Evolutionary conservation across 345 rosid genomes (phyloP).

Genomic region (Brassica juncea): DNA sequence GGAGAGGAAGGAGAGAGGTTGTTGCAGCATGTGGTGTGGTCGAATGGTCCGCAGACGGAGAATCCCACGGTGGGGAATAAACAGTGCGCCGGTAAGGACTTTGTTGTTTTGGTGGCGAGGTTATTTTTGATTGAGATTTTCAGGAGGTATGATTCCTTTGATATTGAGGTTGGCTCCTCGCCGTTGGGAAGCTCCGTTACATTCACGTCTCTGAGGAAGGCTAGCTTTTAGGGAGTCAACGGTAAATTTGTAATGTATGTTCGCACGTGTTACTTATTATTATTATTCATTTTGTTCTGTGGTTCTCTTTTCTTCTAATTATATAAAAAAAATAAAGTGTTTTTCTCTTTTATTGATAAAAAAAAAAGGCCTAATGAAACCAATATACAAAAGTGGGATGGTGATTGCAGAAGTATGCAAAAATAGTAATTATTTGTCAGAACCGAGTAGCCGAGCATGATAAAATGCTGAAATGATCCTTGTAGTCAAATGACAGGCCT

Average conservation of each 20-base stretch:
- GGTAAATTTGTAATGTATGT: slow-evolving; percentile 17
- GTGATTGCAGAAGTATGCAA: background rate
- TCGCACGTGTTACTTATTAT: background rate
- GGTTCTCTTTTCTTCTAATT: too few species aligned
- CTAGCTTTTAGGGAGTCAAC: slow-evolving; percentile 48
- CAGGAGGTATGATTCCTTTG: slow-evolving; percentile 81
- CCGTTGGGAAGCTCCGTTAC: slow-evolving; percentile 58
- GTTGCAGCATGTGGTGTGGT: slow-evolving; percentile 80
- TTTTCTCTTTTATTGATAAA: too few species aligned
- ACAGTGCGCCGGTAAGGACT: slow-evolving; percentile 90
- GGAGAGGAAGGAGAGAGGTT: slow-evolving; percentile 74
- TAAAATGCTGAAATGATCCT: background rate
- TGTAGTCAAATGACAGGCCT: background rate
- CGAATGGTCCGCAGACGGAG: slow-evolving; percentile 84
- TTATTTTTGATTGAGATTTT: slow-evolving; percentile 75
- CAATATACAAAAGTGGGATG: background rate
- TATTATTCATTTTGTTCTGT: background rate
- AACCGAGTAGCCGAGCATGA: background rate
- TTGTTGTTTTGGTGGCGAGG: slow-evolving; percentile 71
- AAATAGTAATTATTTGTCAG: background rate
- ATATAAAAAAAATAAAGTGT: too few species aligned
- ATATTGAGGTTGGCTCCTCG: slow-evolving; percentile 54
- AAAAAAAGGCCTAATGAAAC: background rate
- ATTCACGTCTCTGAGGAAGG: slow-evolving; percentile 60
- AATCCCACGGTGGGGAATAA: slow-evolving; percentile 61